Percentiles rank a stretch among this genome's conserved stretches.
Evolutionary conservation across 2,329 filamentous ascomycete genomes (phyloP).

Genomic region (Byssothecium circinans): DNA sequence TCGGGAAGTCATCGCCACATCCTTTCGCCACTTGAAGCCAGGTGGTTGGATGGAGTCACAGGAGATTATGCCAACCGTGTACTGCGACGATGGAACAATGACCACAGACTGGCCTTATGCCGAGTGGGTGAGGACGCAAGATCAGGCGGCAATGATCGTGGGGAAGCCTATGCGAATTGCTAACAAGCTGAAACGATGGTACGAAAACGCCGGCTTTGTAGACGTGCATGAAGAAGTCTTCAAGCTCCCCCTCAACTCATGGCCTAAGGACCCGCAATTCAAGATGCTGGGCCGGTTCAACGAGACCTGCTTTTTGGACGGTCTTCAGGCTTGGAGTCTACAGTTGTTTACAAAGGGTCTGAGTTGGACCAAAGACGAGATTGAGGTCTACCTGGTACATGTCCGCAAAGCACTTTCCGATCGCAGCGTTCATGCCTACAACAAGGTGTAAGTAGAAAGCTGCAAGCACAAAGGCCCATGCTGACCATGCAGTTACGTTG

Average conservation of each 20-base stretch:
- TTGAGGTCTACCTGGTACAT: slow-evolving; percentile 49
- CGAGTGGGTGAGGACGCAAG: slow-evolving; percentile 50
- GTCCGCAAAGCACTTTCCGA: slow-evolving; percentile 45
- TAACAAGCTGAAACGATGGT: slow-evolving; percentile 56
- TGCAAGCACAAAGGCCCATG: not conserved
- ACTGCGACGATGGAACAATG: slow-evolving; percentile 59
- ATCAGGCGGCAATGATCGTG: slow-evolving; percentile 50
- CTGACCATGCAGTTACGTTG: slow-evolving; percentile 26
- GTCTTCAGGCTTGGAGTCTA: slow-evolving; percentile 49
- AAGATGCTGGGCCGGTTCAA: slow-evolving; percentile 55
- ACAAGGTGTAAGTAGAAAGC: slow-evolving; percentile 42
- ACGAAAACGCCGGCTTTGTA: slow-evolving; percentile 60
- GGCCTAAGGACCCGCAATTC: slow-evolving; percentile 52
- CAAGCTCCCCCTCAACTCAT: slow-evolving; percentile 57
- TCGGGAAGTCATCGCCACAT: slow-evolving; percentile 55
- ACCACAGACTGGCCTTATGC: slow-evolving; percentile 50
- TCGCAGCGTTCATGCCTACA: slow-evolving; percentile 46
- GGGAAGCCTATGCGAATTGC: slow-evolving; percentile 56
- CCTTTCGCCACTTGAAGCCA: slow-evolving; percentile 57
- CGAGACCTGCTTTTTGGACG: slow-evolving; percentile 50
- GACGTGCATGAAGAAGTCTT: slow-evolving; percentile 57
- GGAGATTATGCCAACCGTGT: slow-evolving; percentile 48
- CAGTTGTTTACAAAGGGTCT: slow-evolving; percentile 48
- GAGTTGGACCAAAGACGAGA: slow-evolving; percentile 49
- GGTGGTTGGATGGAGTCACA: slow-evolving; percentile 56